Conservation (phyloP, 306 rosid species). For the Quercus engelmannii region DNA sequence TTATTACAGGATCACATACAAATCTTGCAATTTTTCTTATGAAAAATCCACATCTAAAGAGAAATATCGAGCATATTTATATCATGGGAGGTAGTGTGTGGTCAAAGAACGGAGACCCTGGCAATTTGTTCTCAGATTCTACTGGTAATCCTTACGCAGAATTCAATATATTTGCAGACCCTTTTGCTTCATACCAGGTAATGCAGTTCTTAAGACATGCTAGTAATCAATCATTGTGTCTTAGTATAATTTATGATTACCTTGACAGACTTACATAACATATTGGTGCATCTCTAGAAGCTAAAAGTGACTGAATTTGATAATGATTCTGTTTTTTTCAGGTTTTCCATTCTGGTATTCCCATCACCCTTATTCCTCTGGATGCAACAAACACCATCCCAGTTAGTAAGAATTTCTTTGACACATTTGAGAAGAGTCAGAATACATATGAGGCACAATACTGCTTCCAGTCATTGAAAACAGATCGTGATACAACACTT, state of each 20-base stretch:
- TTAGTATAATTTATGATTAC: not conserved
- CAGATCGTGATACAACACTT: conserved; percentile 73
- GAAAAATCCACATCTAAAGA: conserved; percentile 72
- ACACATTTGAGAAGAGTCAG: conserved; percentile 59
- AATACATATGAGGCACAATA: conserved; percentile 75
- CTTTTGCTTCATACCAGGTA: conserved; percentile 96
- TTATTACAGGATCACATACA: conserved; percentile 71
- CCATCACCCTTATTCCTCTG: conserved; percentile 80
- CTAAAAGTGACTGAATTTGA: conserved; percentile 6
- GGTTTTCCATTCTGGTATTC: conserved; percentile 95
- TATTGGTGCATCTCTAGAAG: not conserved
- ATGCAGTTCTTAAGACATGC: not conserved
- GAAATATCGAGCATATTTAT: conserved; percentile 73
- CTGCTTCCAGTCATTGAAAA: conserved; percentile 75
- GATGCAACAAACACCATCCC: conserved; percentile 95
- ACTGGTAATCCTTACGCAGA: conserved; percentile 82
- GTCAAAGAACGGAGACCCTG: conserved; percentile 72
- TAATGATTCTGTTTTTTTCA: conserved; percentile 10
- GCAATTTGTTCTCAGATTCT: conserved; percentile 69
- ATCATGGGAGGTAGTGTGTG: conserved; percentile 93
- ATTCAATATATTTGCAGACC: conserved; percentile 83
- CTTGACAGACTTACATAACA: not conserved
- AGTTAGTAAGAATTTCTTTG: conserved; percentile 52
- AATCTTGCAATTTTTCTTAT: conserved; percentile 80
- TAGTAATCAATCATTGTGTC: too few species aligned